Conservation (phyloP, 192 early-diverging fungal species). For the Umbelopsis sp. region DNA sequence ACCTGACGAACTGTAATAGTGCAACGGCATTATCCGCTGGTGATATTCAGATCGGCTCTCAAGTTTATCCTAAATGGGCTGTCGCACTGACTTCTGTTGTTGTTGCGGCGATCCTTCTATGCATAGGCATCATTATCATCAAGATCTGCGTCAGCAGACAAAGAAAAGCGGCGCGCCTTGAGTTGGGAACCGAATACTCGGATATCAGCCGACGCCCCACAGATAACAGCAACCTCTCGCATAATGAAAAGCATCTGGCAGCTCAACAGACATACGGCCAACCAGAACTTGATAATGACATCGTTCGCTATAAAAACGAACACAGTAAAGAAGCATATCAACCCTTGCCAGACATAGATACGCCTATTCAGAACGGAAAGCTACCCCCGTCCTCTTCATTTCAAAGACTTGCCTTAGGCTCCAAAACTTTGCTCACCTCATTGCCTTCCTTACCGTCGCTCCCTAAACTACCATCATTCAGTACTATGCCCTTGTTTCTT, state of each 20-base stretch:
- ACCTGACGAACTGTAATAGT: neutral
- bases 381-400: neutral
- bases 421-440: slow-evolving; percentile 11
- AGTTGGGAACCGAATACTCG: neutral
- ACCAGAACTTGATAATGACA: neutral
- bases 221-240: neutral
- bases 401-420: neutral
- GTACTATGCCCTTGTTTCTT: slow-evolving; percentile 1
- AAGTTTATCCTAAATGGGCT: slow-evolving; percentile 14
- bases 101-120: neutral
- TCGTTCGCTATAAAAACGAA: neutral
- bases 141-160: neutral
- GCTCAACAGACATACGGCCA: neutral
- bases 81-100: neutral
- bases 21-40: neutral
- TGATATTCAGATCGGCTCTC: slow-evolving; percentile 4
- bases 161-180: neutral
- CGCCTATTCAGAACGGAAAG: neutral
- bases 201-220: slow-evolving; percentile 4
- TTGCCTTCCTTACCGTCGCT: neutral
- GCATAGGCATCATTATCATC: neutral
- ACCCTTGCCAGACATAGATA: neutral
- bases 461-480: slow-evolving; percentile 5
- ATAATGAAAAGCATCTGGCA: neutral
- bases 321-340: neutral